Percentiles rank a stretch among this genome's conserved stretches.
Evolutionary conservation across 106 monocot species (phyloP).

Genomic region (Gastrodia elata): DNA sequence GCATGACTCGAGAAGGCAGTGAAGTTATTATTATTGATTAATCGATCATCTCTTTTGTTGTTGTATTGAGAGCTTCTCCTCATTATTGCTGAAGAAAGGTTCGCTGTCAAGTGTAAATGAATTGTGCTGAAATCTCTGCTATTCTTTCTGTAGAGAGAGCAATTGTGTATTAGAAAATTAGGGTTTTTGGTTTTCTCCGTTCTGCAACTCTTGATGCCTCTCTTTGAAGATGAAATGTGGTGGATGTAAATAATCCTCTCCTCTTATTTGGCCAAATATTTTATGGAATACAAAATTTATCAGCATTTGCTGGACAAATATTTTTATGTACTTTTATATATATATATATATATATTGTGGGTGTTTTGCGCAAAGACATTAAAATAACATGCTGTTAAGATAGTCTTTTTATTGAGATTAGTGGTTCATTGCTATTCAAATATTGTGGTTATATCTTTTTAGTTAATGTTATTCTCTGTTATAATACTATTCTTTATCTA

Average conservation of each 20-base stretch:
- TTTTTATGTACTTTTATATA: too few species aligned
- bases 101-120: not conserved
- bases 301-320: not conserved
- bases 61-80: not conserved
- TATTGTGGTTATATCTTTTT: too few species aligned
- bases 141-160: constrained; percentile 1
- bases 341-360: too few species aligned
- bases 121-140: not conserved
- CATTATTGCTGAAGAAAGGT: not conserved
- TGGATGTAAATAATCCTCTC: not conserved
- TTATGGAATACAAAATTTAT: not conserved
- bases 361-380: too few species aligned
- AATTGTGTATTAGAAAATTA: not conserved
- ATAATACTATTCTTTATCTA: too few species aligned
- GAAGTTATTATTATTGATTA: too few species aligned
- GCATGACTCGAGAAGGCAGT: not conserved
- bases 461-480: too few species aligned
- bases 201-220: not conserved
- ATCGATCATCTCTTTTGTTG: not conserved
- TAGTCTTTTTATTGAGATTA: too few species aligned
- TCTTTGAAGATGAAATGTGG: not conserved
- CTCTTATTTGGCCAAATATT: not conserved
- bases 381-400: too few species aligned
- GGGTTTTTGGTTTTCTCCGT: not conserved
- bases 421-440: too few species aligned